Base-by-base conservation (phyloP, 2,329 filamentous ascomycete species). In the Diaporthe australafricana region DNA sequence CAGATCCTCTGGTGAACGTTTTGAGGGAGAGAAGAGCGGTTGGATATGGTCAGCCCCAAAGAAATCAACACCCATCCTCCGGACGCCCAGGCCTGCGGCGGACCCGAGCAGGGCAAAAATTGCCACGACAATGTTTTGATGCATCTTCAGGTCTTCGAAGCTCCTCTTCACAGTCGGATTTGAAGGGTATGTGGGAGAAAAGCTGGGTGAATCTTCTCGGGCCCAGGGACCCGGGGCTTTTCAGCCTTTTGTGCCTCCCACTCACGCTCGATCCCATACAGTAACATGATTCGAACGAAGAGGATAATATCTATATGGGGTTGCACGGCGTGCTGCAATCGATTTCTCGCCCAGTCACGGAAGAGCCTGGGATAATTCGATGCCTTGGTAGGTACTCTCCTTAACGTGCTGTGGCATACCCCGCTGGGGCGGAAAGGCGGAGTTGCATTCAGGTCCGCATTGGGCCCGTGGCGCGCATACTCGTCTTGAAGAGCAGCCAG, bases 1-100 rank as follows among this genome's bases (percentile, higher is more conserved):
- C 3, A 68, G 7, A 12, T 20, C 27, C 12, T 25, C 16, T 5
- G 52, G n/a, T 16, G 12, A 27, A 25, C 52, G 14, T 11, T 12
- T 14, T 38, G 40, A 68, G 4, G 52, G 27, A 45, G 35, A 48
- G 30, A 48, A 68, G 14, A 48, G 42, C 8, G 66, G 27, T 30
- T 57, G 66, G 22, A 48, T 38, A 20, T 50, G 66, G 14, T 47
- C 9, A 20, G 52, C 27, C 52, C 53, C 52, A 27, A 48, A 68
- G 42, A 57, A 57, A 27, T 20, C 30, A 32, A 7, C 40, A 5
- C 40, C 17, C 20, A 30, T 22, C 20, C 22, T 47, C n/a, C 30
- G 50, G 9, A 35, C 5, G 2, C 65, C 22, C 9, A 56, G 17
- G 27, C 42, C 48, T 38, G 52, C 9, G 20, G 53, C n/a, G 32